phyloP scores from a whole-genome alignment of 23 red algal species.

The Agarophyton chilense region DNA sequence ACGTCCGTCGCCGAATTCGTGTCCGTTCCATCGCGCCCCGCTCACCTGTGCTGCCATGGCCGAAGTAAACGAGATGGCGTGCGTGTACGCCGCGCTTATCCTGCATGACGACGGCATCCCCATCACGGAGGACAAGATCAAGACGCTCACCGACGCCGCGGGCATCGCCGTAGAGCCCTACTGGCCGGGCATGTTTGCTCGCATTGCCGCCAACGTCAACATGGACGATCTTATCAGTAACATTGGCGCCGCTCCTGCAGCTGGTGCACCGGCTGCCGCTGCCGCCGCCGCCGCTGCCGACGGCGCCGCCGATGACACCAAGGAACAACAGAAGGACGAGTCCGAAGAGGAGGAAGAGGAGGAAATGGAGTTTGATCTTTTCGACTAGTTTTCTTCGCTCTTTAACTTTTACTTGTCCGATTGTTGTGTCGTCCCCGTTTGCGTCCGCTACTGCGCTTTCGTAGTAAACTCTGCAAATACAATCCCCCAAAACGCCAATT shows the following conservation, averaged over 20 bases:
- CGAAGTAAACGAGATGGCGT: conserved; percentile 80
- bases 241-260: conserved; percentile 74
- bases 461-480: too few species aligned
- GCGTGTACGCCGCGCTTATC: conserved; percentile 90
- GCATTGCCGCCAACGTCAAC: conserved; percentile 73
- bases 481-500: too few species aligned
- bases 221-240: conserved; percentile 84
- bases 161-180: conserved; percentile 83
- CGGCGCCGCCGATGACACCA: conserved; percentile 32
- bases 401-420: background rate
- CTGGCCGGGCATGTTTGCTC: conserved; percentile 86
- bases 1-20: too few species aligned
- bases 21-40: too few species aligned
- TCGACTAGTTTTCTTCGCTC: conserved; percentile 53
- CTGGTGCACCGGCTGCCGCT: conserved; percentile 41
- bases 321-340: conserved; percentile 76
- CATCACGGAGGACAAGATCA: conserved; percentile 91
- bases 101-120: conserved; percentile 89
- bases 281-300: conserved; percentile 46
- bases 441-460: background rate
- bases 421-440: background rate
- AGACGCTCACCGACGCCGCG: conserved; percentile 75
- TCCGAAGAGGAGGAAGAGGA: conserved; percentile 77
- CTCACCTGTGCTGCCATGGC: background rate
- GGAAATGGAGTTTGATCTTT: conserved; percentile 73